Percentiles rank a stretch among this genome's conserved stretches.
Evolutionary conservation across 2,329 filamentous ascomycete genomes (phyloP).

Genomic region (Xylaria digitata): DNA sequence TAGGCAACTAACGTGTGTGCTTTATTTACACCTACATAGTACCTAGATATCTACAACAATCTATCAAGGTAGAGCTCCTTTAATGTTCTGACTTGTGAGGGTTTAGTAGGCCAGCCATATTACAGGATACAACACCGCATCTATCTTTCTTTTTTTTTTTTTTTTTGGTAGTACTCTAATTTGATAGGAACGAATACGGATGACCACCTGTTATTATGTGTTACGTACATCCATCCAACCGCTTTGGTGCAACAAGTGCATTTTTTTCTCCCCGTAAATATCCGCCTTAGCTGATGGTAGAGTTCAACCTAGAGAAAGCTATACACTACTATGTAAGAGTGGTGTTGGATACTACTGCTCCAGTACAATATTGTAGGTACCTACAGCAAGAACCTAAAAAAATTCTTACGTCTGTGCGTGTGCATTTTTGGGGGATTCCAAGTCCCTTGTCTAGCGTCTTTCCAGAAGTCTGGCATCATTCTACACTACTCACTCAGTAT

Average conservation of each 20-base stretch:
- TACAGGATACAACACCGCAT: neutral
- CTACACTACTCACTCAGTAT: neutral
- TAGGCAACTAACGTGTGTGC: too few relatives aligned
- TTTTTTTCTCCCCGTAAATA: too few relatives aligned
- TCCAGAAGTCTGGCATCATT: constrained; percentile 34
- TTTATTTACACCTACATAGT: too few relatives aligned
- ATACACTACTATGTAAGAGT: too few relatives aligned
- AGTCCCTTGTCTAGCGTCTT: constrained; percentile 33
- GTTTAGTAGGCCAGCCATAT: neutral
- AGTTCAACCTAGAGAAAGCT: too few relatives aligned
- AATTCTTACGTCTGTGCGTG: constrained; percentile 9
- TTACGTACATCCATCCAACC: neutral
- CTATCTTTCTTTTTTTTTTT: too few relatives aligned
- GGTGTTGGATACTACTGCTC: too few relatives aligned
- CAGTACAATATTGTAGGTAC: too few relatives aligned
- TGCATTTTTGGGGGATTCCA: constrained; percentile 18
- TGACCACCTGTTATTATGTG: constrained; percentile 1
- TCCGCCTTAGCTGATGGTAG: too few relatives aligned
- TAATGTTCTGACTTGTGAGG: neutral
- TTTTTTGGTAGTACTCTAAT: neutral
- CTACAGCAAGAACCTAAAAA: neutral
- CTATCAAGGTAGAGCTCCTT: neutral
- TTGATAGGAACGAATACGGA: constrained; percentile 11
- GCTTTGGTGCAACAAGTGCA: too few relatives aligned
- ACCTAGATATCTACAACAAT: neutral